phyloP scores from a whole-genome alignment of 352 stramenopile species.

The Phytopythium sindhum region DNA sequence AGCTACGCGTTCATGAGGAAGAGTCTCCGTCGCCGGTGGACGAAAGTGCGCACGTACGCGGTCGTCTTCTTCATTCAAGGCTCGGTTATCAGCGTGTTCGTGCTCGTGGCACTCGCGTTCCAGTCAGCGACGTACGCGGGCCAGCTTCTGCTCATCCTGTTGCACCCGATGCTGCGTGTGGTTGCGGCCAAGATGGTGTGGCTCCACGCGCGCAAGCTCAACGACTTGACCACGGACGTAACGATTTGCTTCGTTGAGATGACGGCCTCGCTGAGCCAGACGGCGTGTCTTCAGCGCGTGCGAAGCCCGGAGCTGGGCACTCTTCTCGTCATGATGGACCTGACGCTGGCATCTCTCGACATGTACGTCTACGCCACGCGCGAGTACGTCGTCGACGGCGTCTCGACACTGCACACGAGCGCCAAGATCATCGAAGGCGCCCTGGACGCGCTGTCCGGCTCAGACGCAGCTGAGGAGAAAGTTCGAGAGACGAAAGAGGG shows the following conservation, averaged over 20 bases:
- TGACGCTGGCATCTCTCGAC: conserved; percentile 19
- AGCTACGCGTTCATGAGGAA: not conserved
- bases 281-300: conserved; percentile 23
- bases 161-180: conserved; percentile 21
- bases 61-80: conserved; percentile 11
- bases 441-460: not conserved
- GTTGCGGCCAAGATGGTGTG: conserved; percentile 23
- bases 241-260: conserved; percentile 43
- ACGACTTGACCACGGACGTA: conserved; percentile 39
- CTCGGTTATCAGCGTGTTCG: conserved; percentile 16
- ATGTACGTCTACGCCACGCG: conserved; percentile 18
- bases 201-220: conserved; percentile 27
- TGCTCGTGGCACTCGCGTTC: conserved; percentile 25
- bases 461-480: not conserved
- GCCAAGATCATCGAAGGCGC: conserved; percentile 29
- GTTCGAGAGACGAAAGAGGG: not conserved
- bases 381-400: conserved; percentile 23
- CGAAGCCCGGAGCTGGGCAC: conserved; percentile 7
- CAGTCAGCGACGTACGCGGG: conserved; percentile 11
- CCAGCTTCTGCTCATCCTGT: conserved; percentile 23
- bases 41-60: conserved; percentile 6
- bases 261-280: conserved; percentile 25
- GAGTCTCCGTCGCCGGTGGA: not conserved
- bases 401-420: conserved; percentile 22
- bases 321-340: conserved; percentile 22